phyloP scores from a whole-genome alignment of 2,329 filamentous ascomycete genomes.

The Incumbomyces lentus region DNA sequence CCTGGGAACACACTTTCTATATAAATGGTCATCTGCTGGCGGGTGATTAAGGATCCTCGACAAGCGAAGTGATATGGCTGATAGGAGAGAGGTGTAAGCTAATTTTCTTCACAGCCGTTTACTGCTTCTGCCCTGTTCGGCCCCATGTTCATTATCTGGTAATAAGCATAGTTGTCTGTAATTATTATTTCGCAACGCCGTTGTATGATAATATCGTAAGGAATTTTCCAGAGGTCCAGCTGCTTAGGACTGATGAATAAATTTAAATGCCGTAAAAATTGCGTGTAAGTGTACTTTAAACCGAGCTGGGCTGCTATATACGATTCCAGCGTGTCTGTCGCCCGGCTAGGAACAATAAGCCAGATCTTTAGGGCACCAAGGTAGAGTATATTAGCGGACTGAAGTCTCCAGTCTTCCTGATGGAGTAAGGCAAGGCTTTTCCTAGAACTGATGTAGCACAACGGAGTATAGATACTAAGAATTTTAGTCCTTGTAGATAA shows the following conservation, averaged over 20 bases:
- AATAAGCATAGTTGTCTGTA: neutral
- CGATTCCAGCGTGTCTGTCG: neutral
- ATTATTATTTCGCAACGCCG: neutral
- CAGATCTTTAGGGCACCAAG: neutral
- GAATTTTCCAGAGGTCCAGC: neutral
- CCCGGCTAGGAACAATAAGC: neutral
- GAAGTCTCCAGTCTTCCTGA: neutral
- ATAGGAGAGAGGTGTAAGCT: neutral
- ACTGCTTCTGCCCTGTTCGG: neutral
- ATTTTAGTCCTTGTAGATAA: neutral
- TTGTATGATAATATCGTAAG: neutral
- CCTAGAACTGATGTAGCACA: neutral
- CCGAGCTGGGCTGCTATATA: neutral
- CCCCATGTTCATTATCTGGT: neutral
- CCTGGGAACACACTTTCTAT: no score
- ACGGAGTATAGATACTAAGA: neutral
- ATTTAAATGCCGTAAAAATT: neutral
- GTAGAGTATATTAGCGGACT: neutral
- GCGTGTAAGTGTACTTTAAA: neutral
- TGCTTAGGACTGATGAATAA: neutral
- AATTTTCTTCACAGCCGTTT: neutral
- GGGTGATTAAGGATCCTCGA: no score
- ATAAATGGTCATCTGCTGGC: no score
- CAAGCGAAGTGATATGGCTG: no score
- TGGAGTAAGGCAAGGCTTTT: neutral